Evolutionary conservation across 2,329 filamentous ascomycete genomes (phyloP).

Genomic region (Phaeosphaeriaceae sp.): DNA sequence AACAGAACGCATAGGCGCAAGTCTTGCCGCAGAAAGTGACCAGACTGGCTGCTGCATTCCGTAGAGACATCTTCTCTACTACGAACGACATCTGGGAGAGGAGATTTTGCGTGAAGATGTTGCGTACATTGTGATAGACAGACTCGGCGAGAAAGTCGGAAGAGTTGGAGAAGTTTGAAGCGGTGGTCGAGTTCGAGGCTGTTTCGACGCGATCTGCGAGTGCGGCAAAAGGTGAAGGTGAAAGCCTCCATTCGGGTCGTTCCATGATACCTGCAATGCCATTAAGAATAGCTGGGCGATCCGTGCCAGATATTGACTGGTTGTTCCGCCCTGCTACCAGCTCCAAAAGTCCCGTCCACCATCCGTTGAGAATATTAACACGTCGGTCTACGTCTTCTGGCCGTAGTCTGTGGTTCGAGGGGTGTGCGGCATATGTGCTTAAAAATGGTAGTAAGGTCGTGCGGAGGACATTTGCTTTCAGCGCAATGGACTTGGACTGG

Average conservation of each 20-base stretch:
- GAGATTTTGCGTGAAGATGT: constrained; percentile 83
- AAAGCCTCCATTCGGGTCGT: constrained; percentile 83
- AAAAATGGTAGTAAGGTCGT: constrained; percentile 78
- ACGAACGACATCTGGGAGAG: constrained; percentile 83
- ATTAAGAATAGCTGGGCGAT: constrained; percentile 81
- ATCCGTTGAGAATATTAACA: constrained; percentile 81
- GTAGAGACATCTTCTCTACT: constrained; percentile 86
- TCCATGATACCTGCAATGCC: constrained; percentile 83
- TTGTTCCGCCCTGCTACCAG: constrained; percentile 78
- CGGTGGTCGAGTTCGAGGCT: constrained; percentile 56
- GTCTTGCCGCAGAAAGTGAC: constrained; percentile 90
- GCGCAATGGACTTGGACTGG: constrained; percentile 72
- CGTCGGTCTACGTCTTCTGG: constrained; percentile 84
- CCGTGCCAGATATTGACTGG: constrained; percentile 82
- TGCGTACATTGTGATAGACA: constrained; percentile 85
- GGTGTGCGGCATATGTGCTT: constrained; percentile 70
- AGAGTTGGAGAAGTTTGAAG: constrained; percentile 66
- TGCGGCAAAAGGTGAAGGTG: constrained; percentile 71
- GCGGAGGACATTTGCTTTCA: constrained; percentile 79
- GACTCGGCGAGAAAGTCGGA: constrained; percentile 76
- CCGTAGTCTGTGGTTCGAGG: constrained; percentile 70
- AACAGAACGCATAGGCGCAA: constrained; percentile 92
- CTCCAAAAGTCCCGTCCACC: constrained; percentile 86
- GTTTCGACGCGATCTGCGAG: constrained; percentile 62
- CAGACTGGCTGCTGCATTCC: constrained; percentile 69